Conservation (phyloP, 192 early-diverging fungal genomes). For the Rhizoclosmatium sp. region DNA sequence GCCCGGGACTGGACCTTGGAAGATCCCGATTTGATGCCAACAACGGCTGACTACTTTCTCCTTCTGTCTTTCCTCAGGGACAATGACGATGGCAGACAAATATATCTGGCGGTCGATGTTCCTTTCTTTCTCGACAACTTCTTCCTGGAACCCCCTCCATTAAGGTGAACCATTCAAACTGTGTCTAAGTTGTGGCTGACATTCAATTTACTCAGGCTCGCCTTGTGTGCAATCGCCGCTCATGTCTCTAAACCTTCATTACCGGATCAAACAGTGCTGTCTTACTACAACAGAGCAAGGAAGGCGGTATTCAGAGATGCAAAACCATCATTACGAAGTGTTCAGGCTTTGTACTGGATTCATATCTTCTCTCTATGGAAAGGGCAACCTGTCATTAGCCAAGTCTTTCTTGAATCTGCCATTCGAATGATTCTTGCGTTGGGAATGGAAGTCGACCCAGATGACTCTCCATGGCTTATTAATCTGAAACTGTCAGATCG, state of each 20-base stretch:
- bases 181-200: background rate
- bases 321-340: background rate
- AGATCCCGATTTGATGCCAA: background rate
- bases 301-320: background rate
- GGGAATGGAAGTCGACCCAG: background rate
- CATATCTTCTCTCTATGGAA: background rate
- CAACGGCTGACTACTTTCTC: background rate
- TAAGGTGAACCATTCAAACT: too few relatives aligned
- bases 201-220: background rate
- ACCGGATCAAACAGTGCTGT: background rate
- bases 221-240: background rate
- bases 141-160: background rate
- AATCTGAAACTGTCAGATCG: conserved; percentile 1
- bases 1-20: background rate
- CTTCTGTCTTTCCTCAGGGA: background rate
- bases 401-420: background rate
- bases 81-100: background rate
- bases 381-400: background rate
- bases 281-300: conserved; percentile 17
- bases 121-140: background rate
- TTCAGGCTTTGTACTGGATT: conserved; percentile 7
- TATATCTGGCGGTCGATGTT: background rate
- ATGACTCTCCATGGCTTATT: background rate
- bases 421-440: background rate
- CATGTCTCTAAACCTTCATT: background rate